A percentile compares a stretch with the other conserved stretches of the same genome.
Conservation (phyloP, 306 rosid species). For the Vigna nakashimae region DNA sequence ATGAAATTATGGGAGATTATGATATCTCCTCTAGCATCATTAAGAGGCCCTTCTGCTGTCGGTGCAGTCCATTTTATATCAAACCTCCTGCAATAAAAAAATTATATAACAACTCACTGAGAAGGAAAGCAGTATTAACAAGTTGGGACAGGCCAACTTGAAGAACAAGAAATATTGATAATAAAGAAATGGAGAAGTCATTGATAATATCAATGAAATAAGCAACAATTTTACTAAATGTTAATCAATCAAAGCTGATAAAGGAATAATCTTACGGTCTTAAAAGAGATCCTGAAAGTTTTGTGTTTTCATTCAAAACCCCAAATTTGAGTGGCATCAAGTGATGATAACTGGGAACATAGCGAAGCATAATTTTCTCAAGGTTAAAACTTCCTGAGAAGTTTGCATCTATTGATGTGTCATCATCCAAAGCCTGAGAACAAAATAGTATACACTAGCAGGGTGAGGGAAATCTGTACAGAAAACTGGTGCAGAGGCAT, state of each 20-base stretch:
- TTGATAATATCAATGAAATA: constrained; percentile 31
- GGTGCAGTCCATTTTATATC: constrained; percentile 93
- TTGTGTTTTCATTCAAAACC: constrained; percentile 77
- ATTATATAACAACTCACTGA: constrained; percentile 27
- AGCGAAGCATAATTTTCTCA: constrained; percentile 77
- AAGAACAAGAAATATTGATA: constrained; percentile 32
- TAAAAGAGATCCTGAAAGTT: constrained; percentile 81
- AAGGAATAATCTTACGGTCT: constrained; percentile 76
- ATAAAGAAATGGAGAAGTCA: not conserved
- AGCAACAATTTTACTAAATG: constrained; percentile 32
- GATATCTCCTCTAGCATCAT: constrained; percentile 93
- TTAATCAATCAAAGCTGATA: constrained; percentile 32
- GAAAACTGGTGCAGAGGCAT: not conserved
- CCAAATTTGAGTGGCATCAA: constrained; percentile 75
- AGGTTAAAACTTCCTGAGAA: constrained; percentile 83
- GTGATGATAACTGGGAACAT: constrained; percentile 71
- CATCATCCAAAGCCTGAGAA: constrained; percentile 88
- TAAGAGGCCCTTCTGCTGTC: constrained; percentile 83
- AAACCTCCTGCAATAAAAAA: constrained; percentile 63
- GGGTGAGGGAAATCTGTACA: constrained; percentile 1
- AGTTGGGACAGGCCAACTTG: constrained; percentile 37
- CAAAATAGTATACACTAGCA: constrained; percentile 37
- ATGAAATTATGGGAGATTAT: constrained; percentile 74
- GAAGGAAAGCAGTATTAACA: constrained; percentile 28
- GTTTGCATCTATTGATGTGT: constrained; percentile 82